A percentile compares a stretch with the other conserved stretches of the same genome.
Conservation (phyloP, 129 eudicot genomes). For the Escallonia rubra region DNA sequence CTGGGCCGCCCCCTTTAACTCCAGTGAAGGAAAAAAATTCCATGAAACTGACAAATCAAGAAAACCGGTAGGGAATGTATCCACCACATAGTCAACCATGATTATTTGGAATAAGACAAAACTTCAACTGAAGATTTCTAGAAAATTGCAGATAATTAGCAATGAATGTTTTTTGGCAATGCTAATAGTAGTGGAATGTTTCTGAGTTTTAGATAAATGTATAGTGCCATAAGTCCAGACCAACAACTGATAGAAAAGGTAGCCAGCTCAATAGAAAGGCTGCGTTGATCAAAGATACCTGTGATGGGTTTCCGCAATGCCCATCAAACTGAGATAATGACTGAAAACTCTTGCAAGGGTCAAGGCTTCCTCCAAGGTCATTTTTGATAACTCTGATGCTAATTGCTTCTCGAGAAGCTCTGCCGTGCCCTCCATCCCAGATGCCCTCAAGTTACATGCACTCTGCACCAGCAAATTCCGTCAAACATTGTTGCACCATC, state of each 20-base stretch:
- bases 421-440: conserved; percentile 84
- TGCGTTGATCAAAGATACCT: conserved; percentile 39
- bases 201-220: neutral
- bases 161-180: no score
- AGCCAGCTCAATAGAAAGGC: neutral
- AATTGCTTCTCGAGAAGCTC: conserved; percentile 82
- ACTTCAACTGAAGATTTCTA: no score
- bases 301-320: conserved; percentile 97
- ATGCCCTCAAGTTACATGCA: conserved; percentile 79
- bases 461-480: conserved; percentile 45
- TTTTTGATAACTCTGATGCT: conserved; percentile 68
- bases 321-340: conserved; percentile 79
- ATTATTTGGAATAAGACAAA: no score
- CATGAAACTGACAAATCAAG: no score
- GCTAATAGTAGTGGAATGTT: no score
- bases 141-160: no score
- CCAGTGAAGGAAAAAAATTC: no score
- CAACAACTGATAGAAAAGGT: neutral
- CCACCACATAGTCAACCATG: no score
- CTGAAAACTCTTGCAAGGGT: conserved; percentile 79
- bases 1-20: no score
- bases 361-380: conserved; percentile 83
- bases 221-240: neutral
- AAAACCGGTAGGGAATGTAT: no score
- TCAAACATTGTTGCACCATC: neutral